Base-by-base conservation (phyloP, 129 eudicot species). In the Pseudognaphalium luteoalbum region DNA sequence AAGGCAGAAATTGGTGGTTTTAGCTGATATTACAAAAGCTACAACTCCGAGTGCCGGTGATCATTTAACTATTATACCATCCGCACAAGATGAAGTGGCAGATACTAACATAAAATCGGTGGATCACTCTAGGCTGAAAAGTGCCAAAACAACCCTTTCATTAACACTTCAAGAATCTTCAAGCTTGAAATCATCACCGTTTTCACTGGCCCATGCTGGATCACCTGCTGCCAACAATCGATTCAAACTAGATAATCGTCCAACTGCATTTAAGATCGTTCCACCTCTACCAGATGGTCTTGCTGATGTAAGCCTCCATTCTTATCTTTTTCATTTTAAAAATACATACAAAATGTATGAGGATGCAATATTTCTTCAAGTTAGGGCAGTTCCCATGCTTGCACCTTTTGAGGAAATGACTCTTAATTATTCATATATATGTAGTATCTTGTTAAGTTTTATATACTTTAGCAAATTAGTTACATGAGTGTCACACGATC, bases 221-320 rank as follows among this genome's bases (percentile, higher is more conserved):
- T 64, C 83, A 64, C 85, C 88, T 39, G 84, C 79, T 79, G 80
- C 42, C 64, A 72, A 67, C 57, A 88, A 85, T 78, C 88, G 92
- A 83, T 93, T 88, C 79, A 91, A 88, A 79, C 79, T 93, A 86
- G 98, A 93, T 86, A 93, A 91, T 74, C 97, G 97, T 12, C 96
- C 98, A 37, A 91, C 91, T 62, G 77, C 90, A 1, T 90, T 93
- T 81, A 87, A 77, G 84, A 80, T 93, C 59, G 28, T 70, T 68
- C 79, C 96, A 57, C 86, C 96, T 67, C 80, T 93, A 60, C 98
- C 98, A 68, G 35, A 81, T 66, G 91, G 82, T 74, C 88, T 93
- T 62, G 89, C 91, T 66, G 83, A 90, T 84, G 98, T 93, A 87
- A 82, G 12, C 47, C 9, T 39, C 47, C 47, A 39, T 39, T 39